Evolutionary conservation across 257 asterid genomes (phyloP).

Genomic region (Rauvolfia tetraphylla): DNA sequence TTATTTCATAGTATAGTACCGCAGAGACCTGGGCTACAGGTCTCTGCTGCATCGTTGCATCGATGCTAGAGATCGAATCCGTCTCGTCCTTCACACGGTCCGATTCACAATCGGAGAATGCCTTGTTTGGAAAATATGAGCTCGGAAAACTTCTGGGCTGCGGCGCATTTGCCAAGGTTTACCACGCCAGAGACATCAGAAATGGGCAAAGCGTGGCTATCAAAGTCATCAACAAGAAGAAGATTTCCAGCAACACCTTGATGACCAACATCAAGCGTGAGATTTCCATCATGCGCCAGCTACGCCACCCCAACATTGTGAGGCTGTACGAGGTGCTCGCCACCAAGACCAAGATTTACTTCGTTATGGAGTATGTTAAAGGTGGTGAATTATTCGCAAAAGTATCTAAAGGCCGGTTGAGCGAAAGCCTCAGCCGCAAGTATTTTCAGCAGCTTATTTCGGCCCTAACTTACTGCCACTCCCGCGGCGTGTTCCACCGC

Average conservation of each 20-base stretch:
- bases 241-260: constrained; percentile 29
- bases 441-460: constrained; percentile 83
- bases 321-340: constrained; percentile 74
- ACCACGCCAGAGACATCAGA: constrained; percentile 64
- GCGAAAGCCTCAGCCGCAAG: constrained; percentile 58
- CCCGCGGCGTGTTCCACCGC: constrained; percentile 75
- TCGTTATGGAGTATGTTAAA: constrained; percentile 75
- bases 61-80: constrained; percentile 42
- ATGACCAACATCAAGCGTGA: constrained; percentile 63
- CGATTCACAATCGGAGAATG: constrained; percentile 27
- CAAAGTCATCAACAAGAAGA: constrained; percentile 61
- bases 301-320: constrained; percentile 62
- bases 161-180: constrained; percentile 92
- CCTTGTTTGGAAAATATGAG: constrained; percentile 75
- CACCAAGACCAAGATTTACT: constrained; percentile 57
- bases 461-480: constrained; percentile 71
- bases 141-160: constrained; percentile 84
- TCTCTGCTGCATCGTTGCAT: constrained; percentile 15
- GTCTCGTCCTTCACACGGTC: constrained; percentile 13
- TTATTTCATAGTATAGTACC: not conserved
- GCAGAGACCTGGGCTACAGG: not conserved
- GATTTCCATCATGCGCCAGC: constrained; percentile 60
- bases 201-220: constrained; percentile 77
- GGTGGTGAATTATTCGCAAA: constrained; percentile 79
- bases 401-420: constrained; percentile 60